A percentile compares a stretch with the other conserved stretches of the same genome.
Conservation (phyloP, 2,329 filamentous ascomycete genomes). For the Lecanoromycetidae sp. region DNA sequence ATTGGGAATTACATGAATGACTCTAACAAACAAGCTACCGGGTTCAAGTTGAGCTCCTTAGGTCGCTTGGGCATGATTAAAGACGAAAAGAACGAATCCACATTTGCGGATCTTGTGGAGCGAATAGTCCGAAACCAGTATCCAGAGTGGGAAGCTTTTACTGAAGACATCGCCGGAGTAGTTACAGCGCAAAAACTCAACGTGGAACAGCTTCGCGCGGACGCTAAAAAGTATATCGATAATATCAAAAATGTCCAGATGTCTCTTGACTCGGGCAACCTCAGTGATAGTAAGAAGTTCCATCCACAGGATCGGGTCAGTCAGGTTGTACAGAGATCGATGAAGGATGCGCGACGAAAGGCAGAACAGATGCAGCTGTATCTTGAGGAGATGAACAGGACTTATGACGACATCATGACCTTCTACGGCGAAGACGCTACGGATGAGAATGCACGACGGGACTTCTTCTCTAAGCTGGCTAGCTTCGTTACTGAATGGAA, state of each 20-base stretch:
- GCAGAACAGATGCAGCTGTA: constrained; percentile 92
- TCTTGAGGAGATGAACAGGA: constrained; percentile 80
- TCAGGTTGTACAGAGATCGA: constrained; percentile 77
- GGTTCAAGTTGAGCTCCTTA: constrained; percentile 94
- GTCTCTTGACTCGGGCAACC: constrained; percentile 82
- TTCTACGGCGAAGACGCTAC: constrained; percentile 91
- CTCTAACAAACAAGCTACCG: constrained; percentile 91
- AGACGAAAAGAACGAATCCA: constrained; percentile 96
- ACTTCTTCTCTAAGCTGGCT: constrained; percentile 92
- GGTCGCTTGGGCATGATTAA: constrained; percentile 93
- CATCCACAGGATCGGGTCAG: constrained; percentile 92
- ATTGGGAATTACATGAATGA: constrained; percentile 99
- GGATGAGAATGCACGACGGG: constrained; percentile 83
- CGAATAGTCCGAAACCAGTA: constrained; percentile 94
- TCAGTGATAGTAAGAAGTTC: constrained; percentile 95
- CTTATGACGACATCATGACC: constrained; percentile 88
- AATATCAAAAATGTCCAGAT: constrained; percentile 90
- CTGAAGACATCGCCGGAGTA: constrained; percentile 71
- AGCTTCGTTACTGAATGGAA: constrained; percentile 89
- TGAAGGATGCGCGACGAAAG: constrained; percentile 95
- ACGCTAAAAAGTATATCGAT: constrained; percentile 85
- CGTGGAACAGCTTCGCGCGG: constrained; percentile 76
- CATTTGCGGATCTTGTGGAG: constrained; percentile 89
- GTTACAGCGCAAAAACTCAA: constrained; percentile 78
- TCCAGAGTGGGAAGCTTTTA: constrained; percentile 84